Evolutionary conservation across 768 basidiomycete genomes (phyloP).

Genomic region (Suillus luteus): DNA sequence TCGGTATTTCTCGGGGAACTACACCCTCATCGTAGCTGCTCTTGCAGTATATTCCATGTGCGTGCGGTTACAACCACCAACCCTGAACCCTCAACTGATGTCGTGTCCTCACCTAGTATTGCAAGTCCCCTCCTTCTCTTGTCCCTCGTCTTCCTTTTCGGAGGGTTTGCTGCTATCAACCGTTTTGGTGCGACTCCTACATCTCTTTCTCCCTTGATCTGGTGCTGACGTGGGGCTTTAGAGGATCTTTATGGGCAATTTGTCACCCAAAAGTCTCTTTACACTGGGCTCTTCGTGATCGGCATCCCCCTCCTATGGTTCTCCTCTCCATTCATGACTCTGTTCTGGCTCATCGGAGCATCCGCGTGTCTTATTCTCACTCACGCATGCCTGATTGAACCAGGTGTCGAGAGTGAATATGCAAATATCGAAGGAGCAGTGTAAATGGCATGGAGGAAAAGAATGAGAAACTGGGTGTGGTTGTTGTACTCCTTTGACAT

Average conservation of each 20-base stretch:
- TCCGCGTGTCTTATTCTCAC: constrained; percentile 81
- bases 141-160: constrained; percentile 84
- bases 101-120: constrained; percentile 47
- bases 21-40: constrained; percentile 72
- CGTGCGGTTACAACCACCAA: constrained; percentile 27
- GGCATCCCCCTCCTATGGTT: constrained; percentile 87
- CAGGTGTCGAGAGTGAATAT: constrained; percentile 94
- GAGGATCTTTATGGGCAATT: constrained; percentile 29
- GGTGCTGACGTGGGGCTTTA: not conserved
- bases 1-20: constrained; percentile 90
- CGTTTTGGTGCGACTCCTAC: constrained; percentile 65
- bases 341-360: constrained; percentile 95
- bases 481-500: constrained; percentile 10
- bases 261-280: constrained; percentile 88
- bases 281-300: constrained; percentile 86
- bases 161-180: constrained; percentile 89
- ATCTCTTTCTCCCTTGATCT: not conserved
- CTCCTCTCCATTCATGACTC: constrained; percentile 72
- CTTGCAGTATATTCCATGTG: constrained; percentile 89
- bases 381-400: constrained; percentile 89
- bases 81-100: not conserved
- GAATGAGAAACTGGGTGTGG: not conserved
- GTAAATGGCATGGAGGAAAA: constrained; percentile 27
- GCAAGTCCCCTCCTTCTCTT: constrained; percentile 83
- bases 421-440: constrained; percentile 72